A percentile compares a stretch with the other conserved stretches of the same genome.
Evolutionary conservation across 1,284 basidiomycete genomes (phyloP).

Genomic region (Vanrija sp.): DNA sequence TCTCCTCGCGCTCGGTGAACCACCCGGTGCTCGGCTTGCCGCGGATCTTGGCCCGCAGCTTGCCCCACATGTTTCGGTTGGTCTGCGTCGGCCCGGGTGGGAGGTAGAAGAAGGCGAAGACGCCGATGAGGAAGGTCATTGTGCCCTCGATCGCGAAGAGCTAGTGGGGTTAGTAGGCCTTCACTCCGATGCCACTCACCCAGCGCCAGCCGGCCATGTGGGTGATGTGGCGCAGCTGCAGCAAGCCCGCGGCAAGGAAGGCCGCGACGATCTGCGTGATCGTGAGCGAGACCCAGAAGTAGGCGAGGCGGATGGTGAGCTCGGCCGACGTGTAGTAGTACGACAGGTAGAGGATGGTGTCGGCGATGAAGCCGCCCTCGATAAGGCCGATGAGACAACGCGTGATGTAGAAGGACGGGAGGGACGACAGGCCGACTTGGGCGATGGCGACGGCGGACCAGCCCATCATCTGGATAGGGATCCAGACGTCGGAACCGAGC

Average conservation of each 20-base stretch:
- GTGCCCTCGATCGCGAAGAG: conserved; percentile 37
- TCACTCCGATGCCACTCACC: conserved; percentile 30
- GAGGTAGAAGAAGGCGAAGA: conserved; percentile 40
- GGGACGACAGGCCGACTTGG: conserved; percentile 29
- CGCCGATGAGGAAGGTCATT: conserved; percentile 41
- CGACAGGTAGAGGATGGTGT: conserved; percentile 47
- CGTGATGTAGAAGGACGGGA: conserved; percentile 36
- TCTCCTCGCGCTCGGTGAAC: conserved; percentile 51
- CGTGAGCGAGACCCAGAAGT: conserved; percentile 43
- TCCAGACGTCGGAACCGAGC: conserved; percentile 47
- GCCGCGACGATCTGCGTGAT: conserved; percentile 35
- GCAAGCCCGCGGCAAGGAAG: conserved; percentile 41
- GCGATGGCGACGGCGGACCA: conserved; percentile 42
- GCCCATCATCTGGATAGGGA: conserved; percentile 44
- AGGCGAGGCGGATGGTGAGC: conserved; percentile 43
- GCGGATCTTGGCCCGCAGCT: conserved; percentile 18
- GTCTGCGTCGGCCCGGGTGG: conserved; percentile 46
- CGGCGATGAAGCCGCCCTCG: conserved; percentile 50
- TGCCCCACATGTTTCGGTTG: conserved; percentile 16
- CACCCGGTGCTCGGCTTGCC: conserved; percentile 32
- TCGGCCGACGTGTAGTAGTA: conserved; percentile 48
- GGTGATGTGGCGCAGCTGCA: conserved; percentile 35
- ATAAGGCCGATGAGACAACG: conserved; percentile 37
- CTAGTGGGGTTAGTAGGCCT: too few relatives aligned
- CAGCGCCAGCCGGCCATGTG: conserved; percentile 42